phyloP scores from a whole-genome alignment of 805 yeast species.

The Kodamaea laetipori region DNA sequence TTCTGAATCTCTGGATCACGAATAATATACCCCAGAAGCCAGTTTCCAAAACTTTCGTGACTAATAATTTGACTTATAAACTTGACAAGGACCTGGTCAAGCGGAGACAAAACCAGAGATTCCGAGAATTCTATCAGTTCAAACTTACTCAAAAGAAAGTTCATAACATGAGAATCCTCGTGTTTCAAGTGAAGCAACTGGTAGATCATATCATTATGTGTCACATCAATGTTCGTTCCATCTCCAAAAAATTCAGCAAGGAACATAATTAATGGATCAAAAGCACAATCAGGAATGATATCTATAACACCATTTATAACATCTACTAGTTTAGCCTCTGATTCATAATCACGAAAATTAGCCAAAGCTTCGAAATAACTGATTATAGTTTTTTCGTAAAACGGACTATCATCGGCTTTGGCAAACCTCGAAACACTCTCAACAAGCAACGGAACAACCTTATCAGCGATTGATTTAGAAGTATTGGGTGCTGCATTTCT shows the following conservation, averaged over 20 bases:
- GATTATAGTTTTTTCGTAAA: slow-evolving; percentile 3
- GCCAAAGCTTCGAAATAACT: slow-evolving; percentile 12
- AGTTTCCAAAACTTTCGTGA: slow-evolving; percentile 18
- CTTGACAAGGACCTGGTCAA: slow-evolving; percentile 4
- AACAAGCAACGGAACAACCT: slow-evolving; percentile 3
- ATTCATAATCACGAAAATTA: slow-evolving; percentile 8
- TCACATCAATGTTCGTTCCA: neutral
- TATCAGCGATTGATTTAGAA: neutral
- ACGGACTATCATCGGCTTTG: neutral
- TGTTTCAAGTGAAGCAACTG: slow-evolving; percentile 5
- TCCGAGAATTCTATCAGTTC: slow-evolving; percentile 10
- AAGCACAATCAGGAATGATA: neutral
- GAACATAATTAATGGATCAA: neutral
- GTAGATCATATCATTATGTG: slow-evolving; percentile 3
- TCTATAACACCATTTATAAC: neutral
- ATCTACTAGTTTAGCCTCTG: neutral
- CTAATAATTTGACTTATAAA: slow-evolving; percentile 12
- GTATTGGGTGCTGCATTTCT: slow-evolving; percentile 10
- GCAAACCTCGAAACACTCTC: slow-evolving; percentile 6
- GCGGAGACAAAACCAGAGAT: neutral
- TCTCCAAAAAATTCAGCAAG: slow-evolving; percentile 3
- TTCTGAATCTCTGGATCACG: neutral
- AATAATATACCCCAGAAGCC: slow-evolving; percentile 8
- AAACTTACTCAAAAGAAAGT: slow-evolving; percentile 9
- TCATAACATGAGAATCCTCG: slow-evolving; percentile 5